A percentile compares a stretch with the other conserved stretches of the same genome.
Evolutionary conservation across 2,329 filamentous ascomycete genomes (phyloP).

Genomic region (Fusarium piperis): DNA sequence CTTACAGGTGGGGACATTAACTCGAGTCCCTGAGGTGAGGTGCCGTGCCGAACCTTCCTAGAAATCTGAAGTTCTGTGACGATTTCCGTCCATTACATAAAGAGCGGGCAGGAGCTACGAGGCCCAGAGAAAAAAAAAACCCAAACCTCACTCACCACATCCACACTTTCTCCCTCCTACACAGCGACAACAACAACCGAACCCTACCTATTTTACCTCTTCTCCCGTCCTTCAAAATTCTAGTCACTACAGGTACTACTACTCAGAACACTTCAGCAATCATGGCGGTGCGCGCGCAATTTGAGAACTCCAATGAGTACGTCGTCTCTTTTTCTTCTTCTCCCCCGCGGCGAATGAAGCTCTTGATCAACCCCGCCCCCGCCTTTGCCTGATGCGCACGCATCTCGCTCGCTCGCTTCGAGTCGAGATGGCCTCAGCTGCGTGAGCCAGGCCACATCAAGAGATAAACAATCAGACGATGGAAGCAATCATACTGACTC

Average conservation of each 20-base stretch:
- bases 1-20: slow-evolving; percentile 1
- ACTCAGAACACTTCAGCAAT: slow-evolving; percentile 41
- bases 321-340: slow-evolving; percentile 44
- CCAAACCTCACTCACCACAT: slow-evolving; percentile 6
- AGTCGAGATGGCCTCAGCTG: neutral
- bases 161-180: slow-evolving; percentile 24
- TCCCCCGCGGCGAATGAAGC: slow-evolving; percentile 6
- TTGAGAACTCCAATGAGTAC: slow-evolving; percentile 92
- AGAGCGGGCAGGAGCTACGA: slow-evolving; percentile 34
- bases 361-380: slow-evolving; percentile 40
- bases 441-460: neutral
- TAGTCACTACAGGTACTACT: slow-evolving; percentile 21
- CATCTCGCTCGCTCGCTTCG: neutral
- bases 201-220: neutral
- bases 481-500: slow-evolving; percentile 16
- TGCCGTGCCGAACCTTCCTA: neutral
- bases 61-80: neutral
- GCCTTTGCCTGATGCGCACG: slow-evolving; percentile 24
- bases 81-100: slow-evolving; percentile 35
- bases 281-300: slow-evolving; percentile 78
- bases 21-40: slow-evolving; percentile 8
- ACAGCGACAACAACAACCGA: neutral
- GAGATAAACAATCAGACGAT: neutral
- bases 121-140: slow-evolving; percentile 34
- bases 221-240: slow-evolving; percentile 25